Percentiles rank a stretch among this genome's conserved stretches.
Evolutionary conservation across 2,329 filamentous ascomycete species (phyloP).

Genomic region (Onygena corvina): DNA sequence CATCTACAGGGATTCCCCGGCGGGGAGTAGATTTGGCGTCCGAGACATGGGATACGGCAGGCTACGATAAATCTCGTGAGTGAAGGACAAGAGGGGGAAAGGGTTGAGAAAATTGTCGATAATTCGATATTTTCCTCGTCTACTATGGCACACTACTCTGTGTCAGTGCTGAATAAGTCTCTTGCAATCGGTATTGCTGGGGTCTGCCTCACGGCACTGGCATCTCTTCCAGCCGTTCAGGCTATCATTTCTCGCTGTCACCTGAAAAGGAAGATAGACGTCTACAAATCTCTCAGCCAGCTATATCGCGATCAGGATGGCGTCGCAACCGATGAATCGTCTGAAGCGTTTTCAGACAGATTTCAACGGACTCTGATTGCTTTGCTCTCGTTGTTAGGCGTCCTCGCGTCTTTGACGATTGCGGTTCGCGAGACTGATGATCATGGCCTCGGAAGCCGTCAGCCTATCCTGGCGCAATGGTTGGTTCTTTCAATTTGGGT

Average conservation of each 20-base stretch:
- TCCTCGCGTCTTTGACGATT: constrained; percentile 45
- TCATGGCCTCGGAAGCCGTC: constrained; percentile 19
- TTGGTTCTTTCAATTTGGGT: constrained; percentile 52
- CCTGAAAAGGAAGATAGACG: constrained; percentile 9
- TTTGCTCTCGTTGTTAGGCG: constrained; percentile 43
- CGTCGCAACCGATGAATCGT: constrained; percentile 51
- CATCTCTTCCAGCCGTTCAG: constrained; percentile 18
- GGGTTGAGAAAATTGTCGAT: background rate
- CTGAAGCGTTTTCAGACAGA: constrained; percentile 50
- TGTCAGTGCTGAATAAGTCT: background rate
- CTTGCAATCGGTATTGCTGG: background rate
- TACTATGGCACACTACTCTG: background rate
- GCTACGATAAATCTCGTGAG: background rate
- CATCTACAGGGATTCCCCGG: background rate
- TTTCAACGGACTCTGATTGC: constrained; percentile 46
- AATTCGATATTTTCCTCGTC: background rate
- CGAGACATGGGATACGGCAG: background rate
- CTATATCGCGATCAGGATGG: constrained; percentile 61
- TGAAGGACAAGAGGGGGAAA: background rate
- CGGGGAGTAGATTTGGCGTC: background rate
- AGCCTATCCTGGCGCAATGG: constrained; percentile 45
- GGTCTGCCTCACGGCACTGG: background rate
- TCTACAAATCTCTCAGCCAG: constrained; percentile 22
- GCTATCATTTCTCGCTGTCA: constrained; percentile 12
- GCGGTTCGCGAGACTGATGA: constrained; percentile 41